These are phyloP conservation scores for Bacidia rubella DNA, from an alignment of 495 filamentous ascomycete species.

Conservation along the genomic window DNA sequence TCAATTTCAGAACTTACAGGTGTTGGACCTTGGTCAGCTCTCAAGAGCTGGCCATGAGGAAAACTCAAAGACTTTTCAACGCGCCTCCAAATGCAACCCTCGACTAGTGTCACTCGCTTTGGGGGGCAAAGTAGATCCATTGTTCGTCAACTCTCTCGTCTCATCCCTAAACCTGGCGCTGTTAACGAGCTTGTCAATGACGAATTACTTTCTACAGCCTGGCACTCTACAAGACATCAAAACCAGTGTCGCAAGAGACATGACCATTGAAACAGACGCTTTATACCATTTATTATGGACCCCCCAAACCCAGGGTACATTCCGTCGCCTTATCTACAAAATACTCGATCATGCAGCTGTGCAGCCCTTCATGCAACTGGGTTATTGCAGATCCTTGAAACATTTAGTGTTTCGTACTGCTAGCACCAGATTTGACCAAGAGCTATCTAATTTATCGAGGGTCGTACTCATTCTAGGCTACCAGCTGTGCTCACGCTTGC, in stretches of 20 bases:
- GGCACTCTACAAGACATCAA: neutral
- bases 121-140: too few species aligned
- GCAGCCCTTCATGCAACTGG: too few species aligned
- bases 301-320: neutral
- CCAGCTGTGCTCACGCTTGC: neutral
- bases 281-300: neutral
- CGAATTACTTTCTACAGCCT: neutral
- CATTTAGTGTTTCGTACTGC: too few species aligned
- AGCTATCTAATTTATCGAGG: neutral
- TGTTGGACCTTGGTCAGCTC: neutral
- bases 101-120: neutral
- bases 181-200: neutral
- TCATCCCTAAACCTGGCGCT: too few species aligned
- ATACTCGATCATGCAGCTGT: too few species aligned
- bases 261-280: neutral
- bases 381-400: too few species aligned
- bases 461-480: neutral
- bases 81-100: neutral
- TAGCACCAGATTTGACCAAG: too few species aligned
- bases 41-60: neutral
- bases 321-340: too few species aligned
- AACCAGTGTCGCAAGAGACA: neutral
- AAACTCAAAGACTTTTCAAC: neutral
- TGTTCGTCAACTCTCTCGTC: too few species aligned
- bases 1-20: neutral